Evolutionary conservation across 306 rosid genomes (phyloP).

Genomic region (Heteromeles arbutifolia): DNA sequence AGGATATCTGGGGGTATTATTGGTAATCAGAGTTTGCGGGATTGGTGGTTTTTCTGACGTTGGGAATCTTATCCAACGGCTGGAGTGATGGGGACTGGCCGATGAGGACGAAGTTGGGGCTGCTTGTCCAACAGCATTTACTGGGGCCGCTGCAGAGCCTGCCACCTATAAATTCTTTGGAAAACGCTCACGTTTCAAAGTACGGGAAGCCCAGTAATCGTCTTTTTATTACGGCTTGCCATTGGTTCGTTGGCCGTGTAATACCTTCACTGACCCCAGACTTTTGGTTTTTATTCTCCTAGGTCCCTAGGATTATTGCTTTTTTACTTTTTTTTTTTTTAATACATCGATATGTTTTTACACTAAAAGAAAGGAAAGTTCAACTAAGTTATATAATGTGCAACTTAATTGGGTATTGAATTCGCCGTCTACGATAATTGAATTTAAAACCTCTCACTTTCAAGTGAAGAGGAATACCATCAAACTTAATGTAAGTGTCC

Average conservation of each 20-base stretch:
- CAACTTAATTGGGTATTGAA: too few relatives aligned
- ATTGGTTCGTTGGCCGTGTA: background rate
- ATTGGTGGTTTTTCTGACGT: background rate
- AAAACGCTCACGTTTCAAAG: slow-evolving; percentile 18
- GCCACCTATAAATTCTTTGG: slow-evolving; percentile 38
- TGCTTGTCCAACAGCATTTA: slow-evolving; percentile 19
- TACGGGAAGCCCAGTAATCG: slow-evolving; percentile 31
- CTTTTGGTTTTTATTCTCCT: background rate
- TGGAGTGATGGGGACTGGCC: slow-evolving; percentile 24
- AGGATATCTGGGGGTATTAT: background rate
- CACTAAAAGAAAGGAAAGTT: too few relatives aligned
- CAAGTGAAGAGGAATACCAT: too few relatives aligned
- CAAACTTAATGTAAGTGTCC: too few relatives aligned
- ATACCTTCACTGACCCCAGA: slow-evolving; percentile 1
- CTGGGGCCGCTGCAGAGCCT: slow-evolving; percentile 9
- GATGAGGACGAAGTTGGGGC: slow-evolving; percentile 27
- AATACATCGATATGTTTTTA: too few relatives aligned
- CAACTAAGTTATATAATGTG: too few relatives aligned
- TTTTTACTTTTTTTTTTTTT: background rate
- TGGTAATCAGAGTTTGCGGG: background rate
- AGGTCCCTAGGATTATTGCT: background rate
- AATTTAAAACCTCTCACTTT: too few relatives aligned
- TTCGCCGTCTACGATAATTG: too few relatives aligned
- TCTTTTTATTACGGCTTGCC: slow-evolving; percentile 18
- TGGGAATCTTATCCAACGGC: slow-evolving; percentile 70